Conservation (phyloP, 352 stramenopile species). For the Phytophthora sp. region DNA sequence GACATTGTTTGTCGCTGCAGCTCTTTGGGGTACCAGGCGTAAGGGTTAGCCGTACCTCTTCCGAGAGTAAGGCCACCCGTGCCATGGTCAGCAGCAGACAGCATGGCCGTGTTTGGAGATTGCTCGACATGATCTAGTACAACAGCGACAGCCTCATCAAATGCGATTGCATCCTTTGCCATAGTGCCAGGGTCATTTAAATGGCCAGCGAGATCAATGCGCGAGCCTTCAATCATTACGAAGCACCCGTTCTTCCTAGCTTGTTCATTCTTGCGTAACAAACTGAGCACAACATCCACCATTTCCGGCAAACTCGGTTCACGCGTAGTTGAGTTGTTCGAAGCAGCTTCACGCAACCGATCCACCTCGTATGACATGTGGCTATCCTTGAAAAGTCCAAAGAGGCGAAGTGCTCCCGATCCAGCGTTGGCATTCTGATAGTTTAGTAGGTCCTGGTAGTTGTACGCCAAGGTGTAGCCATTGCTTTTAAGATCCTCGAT, state of each 20-base stretch:
- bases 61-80: slow-evolving; percentile 70
- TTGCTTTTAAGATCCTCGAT: slow-evolving; percentile 43
- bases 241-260: slow-evolving; percentile 82
- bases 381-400: slow-evolving; percentile 63
- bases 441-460: slow-evolving; percentile 60
- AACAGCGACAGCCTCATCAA: slow-evolving; percentile 71
- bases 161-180: slow-evolving; percentile 70
- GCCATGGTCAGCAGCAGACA: slow-evolving; percentile 70
- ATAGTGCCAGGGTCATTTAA: slow-evolving; percentile 74
- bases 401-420: slow-evolving; percentile 54
- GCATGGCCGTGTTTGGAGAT: slow-evolving; percentile 55
- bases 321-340: slow-evolving; percentile 43
- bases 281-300: slow-evolving; percentile 60
- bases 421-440: slow-evolving; percentile 58
- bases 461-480: slow-evolving; percentile 57
- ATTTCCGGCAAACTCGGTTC: slow-evolving; percentile 69
- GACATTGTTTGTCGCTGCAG: slow-evolving; percentile 62
- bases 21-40: slow-evolving; percentile 55
- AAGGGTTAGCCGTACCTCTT: slow-evolving; percentile 19
- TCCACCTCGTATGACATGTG: slow-evolving; percentile 82
- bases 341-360: slow-evolving; percentile 42
- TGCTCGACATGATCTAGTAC: slow-evolving; percentile 62
- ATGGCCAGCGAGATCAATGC: slow-evolving; percentile 71
- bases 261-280: slow-evolving; percentile 73
- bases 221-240: slow-evolving; percentile 78